Conservation (phyloP, 768 basidiomycete species). For the Asterophora parasitica region DNA sequence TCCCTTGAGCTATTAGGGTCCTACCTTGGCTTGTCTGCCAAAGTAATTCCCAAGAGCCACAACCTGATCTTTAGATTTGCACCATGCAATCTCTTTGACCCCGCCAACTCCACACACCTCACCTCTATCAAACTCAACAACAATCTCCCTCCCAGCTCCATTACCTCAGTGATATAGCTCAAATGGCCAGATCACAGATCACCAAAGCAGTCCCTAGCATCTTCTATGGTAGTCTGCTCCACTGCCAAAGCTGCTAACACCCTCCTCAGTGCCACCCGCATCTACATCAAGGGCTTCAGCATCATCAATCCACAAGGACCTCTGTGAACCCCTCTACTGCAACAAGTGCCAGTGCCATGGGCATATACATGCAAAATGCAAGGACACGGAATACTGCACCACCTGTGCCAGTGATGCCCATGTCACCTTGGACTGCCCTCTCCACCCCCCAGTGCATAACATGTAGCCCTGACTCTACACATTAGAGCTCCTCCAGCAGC, state of each 20-base stretch:
- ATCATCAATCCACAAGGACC: neutral
- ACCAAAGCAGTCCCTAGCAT: neutral
- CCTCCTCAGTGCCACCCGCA: neutral
- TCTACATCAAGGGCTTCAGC: constrained; percentile 1
- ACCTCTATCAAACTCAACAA: neutral
- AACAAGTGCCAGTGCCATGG: constrained; percentile 10
- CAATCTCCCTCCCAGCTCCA: neutral
- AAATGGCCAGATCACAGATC: neutral
- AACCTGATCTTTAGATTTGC: neutral
- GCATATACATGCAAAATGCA: constrained; percentile 3
- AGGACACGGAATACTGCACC: neutral
- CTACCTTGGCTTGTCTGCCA: neutral
- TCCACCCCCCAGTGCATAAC: neutral
- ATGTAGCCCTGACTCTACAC: constrained; percentile 6
- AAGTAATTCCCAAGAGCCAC: neutral
- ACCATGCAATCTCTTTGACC: neutral
- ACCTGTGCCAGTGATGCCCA: constrained; percentile 2
- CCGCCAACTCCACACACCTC: neutral
- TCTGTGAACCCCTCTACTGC: constrained; percentile 3
- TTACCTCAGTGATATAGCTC: constrained; percentile 1
- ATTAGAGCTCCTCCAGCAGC: neutral
- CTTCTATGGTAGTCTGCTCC: neutral
- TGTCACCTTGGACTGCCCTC: neutral
- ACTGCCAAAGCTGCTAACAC: constrained; percentile 3
- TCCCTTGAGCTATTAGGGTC: neutral